A percentile compares a stretch with the other conserved stretches of the same genome.
Evolutionary conservation across 352 stramenopile genomes (phyloP).

Genomic region (Globisporangium nunn): DNA sequence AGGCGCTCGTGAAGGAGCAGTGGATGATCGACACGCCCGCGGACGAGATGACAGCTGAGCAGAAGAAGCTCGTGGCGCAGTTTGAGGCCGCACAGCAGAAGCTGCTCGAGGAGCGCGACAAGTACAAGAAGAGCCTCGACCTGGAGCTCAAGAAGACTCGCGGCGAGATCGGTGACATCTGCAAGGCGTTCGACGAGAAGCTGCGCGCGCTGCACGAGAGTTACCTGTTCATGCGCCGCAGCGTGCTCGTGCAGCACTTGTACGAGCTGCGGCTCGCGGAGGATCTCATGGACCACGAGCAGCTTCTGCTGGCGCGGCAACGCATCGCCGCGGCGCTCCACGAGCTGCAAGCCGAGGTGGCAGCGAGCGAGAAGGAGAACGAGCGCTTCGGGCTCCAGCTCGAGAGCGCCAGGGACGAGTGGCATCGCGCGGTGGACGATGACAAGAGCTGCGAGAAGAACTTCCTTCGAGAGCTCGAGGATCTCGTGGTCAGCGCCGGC

Average conservation of each 20-base stretch:
- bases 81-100: conserved; percentile 63
- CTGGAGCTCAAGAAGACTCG: conserved; percentile 84
- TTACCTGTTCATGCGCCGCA: conserved; percentile 44
- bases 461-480: conserved; percentile 67
- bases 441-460: conserved; percentile 56
- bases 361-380: conserved; percentile 28
- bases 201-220: conserved; percentile 49
- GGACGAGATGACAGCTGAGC: conserved; percentile 76
- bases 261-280: conserved; percentile 60
- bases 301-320: conserved; percentile 25
- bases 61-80: conserved; percentile 62
- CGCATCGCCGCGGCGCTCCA: conserved; percentile 18
- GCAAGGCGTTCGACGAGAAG: conserved; percentile 81
- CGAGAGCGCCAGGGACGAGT: conserved; percentile 56
- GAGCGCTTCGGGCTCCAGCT: conserved; percentile 43
- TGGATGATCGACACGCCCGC: conserved; percentile 84
- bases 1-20: conserved; percentile 63
- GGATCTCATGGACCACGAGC: conserved; percentile 46
- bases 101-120: conserved; percentile 86
- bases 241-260: conserved; percentile 56
- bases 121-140: conserved; percentile 86
- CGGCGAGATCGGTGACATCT: conserved; percentile 78
- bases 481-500: conserved; percentile 32
- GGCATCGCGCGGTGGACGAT: conserved; percentile 57
- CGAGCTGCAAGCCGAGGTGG: conserved; percentile 16